A percentile compares a stretch with the other conserved stretches of the same genome.
These are phyloP conservation scores for Irpex sp. DNA, from an alignment of 1,284 basidiomycete genomes.

Conservation along the genomic window DNA sequence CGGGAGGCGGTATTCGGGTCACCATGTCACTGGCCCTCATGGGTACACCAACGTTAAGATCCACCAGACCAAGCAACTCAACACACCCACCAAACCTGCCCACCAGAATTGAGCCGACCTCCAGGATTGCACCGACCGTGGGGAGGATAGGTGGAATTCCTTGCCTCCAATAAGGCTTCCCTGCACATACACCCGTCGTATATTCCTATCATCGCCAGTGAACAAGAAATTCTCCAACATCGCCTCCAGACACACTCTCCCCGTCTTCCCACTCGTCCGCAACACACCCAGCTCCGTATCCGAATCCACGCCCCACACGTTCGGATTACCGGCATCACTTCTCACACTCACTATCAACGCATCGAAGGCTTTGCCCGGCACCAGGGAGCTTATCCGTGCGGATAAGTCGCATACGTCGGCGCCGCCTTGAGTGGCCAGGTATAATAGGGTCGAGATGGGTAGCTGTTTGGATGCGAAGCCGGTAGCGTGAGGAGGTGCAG, in stretches of 20 bases:
- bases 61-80: no score
- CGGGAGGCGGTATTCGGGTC: no score
- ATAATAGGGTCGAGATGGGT: constrained; percentile 72
- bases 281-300: constrained; percentile 26
- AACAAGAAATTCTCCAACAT: constrained; percentile 74
- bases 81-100: no score
- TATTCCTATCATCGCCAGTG: constrained; percentile 86
- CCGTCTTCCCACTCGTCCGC: constrained; percentile 13
- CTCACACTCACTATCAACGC: constrained; percentile 67
- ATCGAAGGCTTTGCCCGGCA: constrained; percentile 84
- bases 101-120: no score
- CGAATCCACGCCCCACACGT: constrained; percentile 49
- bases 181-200: constrained; percentile 80
- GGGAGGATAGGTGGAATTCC: constrained; percentile 17
- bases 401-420: constrained; percentile 79
- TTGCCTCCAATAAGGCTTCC: constrained; percentile 74
- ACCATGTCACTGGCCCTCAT: no score
- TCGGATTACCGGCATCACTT: constrained; percentile 50
- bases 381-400: constrained; percentile 73
- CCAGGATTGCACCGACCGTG: no score
- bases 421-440: constrained; percentile 90
- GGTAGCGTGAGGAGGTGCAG: constrained; percentile 5
- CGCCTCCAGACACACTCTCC: constrained; percentile 35
- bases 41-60: no score
- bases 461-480: constrained; percentile 62